phyloP scores from a whole-genome alignment of 768 basidiomycete species.

The Leccinum longicurvipes region DNA sequence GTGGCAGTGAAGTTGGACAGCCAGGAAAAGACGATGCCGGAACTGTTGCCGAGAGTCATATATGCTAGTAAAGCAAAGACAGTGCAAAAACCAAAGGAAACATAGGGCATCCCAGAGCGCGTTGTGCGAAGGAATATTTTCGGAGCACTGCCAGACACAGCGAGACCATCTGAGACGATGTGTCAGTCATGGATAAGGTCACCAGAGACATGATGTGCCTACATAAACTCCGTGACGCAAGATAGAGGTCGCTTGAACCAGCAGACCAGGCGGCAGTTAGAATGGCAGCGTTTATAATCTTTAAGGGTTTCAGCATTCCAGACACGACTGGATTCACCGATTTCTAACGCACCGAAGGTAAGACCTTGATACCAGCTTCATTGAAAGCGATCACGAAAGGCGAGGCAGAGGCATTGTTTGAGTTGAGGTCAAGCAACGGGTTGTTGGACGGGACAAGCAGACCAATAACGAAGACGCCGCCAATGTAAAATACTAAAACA shows the following conservation, averaged over 20 bases:
- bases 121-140: slow-evolving; percentile 44
- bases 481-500: slow-evolving; percentile 37
- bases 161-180: slow-evolving; percentile 46
- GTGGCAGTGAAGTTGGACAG: slow-evolving; percentile 35
- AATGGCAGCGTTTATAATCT: slow-evolving; percentile 40
- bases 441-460: slow-evolving; percentile 49
- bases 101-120: slow-evolving; percentile 42
- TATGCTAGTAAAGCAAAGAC: slow-evolving; percentile 38
- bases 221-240: slow-evolving; percentile 39
- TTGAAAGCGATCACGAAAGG: slow-evolving; percentile 59
- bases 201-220: neutral
- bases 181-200: neutral
- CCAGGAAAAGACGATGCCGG: slow-evolving; percentile 43
- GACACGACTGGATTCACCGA: neutral
- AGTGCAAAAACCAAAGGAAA: slow-evolving; percentile 31
- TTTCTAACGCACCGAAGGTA: slow-evolving; percentile 40
- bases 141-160: slow-evolving; percentile 52
- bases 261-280: slow-evolving; percentile 46
- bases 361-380: slow-evolving; percentile 55
- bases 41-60: slow-evolving; percentile 35
- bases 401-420: slow-evolving; percentile 41
- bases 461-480: slow-evolving; percentile 45
- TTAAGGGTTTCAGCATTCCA: neutral
- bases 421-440: slow-evolving; percentile 36
- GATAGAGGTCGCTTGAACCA: slow-evolving; percentile 39